phyloP scores from a whole-genome alignment of 768 basidiomycete genomes.

The Sutorius australiensis region DNA sequence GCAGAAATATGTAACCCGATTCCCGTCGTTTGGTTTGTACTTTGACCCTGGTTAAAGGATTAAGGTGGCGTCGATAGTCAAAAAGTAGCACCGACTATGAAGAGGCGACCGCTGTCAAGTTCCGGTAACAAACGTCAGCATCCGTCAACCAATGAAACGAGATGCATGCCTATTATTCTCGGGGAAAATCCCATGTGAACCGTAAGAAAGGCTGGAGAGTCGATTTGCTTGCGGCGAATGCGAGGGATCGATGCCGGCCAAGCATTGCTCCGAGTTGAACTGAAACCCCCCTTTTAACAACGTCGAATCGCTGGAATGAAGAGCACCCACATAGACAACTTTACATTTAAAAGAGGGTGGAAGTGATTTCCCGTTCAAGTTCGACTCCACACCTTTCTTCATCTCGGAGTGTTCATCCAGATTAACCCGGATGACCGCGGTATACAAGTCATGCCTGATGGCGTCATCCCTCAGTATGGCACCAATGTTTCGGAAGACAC shows the following conservation, averaged over 20 bases:
- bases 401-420: slow-evolving; percentile 3
- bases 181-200: slow-evolving; percentile 5
- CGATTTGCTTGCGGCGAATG: neutral
- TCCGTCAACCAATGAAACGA: neutral
- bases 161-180: neutral
- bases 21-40: slow-evolving; percentile 89
- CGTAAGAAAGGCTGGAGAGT: neutral
- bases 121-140: neutral
- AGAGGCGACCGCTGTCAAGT: slow-evolving; percentile 8
- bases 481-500: neutral
- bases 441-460: slow-evolving; percentile 13
- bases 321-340: slow-evolving; percentile 3
- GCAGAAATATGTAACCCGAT: slow-evolving; percentile 58
- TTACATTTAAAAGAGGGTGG: slow-evolving; percentile 8
- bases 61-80: neutral
- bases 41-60: slow-evolving; percentile 58
- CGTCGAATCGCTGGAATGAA: neutral
- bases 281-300: neutral
- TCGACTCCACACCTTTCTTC: slow-evolving; percentile 3
- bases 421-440: neutral
- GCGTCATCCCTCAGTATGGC: neutral
- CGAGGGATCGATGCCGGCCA: neutral
- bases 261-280: slow-evolving; percentile 11
- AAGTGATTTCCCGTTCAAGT: slow-evolving; percentile 11
- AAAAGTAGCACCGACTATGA: slow-evolving; percentile 8